These are phyloP conservation scores for Neopestalotiopsis clavispora DNA, from an alignment of 2,329 filamentous ascomycete species.

Conservation along the genomic window DNA sequence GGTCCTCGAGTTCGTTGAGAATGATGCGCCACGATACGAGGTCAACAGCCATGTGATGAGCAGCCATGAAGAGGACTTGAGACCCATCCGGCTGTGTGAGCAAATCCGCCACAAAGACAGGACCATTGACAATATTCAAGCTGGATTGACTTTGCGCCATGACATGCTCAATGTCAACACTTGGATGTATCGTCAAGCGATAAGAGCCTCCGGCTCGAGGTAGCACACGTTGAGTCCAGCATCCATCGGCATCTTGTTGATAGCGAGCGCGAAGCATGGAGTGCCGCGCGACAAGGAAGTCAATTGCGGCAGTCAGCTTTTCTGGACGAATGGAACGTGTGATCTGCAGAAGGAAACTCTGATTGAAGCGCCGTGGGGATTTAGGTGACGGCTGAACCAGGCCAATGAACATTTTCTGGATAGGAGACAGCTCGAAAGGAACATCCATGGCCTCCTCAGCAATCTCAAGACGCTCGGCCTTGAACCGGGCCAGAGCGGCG, in stretches of 20 bases:
- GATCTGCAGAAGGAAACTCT: conserved; percentile 11
- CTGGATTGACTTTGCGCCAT: conserved; percentile 14
- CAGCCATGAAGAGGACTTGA: conserved; percentile 36
- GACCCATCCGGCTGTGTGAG: conserved; percentile 22
- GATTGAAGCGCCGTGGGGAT: conserved; percentile 3
- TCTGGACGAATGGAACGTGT: not conserved
- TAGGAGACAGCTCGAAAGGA: conserved; percentile 10
- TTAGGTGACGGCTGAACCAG: not conserved
- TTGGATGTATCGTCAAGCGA: not conserved
- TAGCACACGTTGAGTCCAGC: conserved; percentile 3
- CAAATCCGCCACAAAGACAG: conserved; percentile 31
- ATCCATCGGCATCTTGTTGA: not conserved
- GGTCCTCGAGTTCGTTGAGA: conserved; percentile 46
- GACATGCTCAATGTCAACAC: not conserved
- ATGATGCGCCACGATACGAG: conserved; percentile 52
- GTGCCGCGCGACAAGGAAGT: conserved; percentile 4
- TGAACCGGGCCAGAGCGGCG: not conserved
- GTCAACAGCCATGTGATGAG: conserved; percentile 47
- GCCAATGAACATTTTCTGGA: conserved; percentile 14
- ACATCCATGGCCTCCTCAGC: not conserved
- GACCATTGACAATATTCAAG: conserved; percentile 28
- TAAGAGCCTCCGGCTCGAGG: not conserved
- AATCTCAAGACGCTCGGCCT: not conserved
- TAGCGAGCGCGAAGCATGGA: conserved; percentile 41
- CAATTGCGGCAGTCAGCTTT: not conserved